These are phyloP conservation scores for Cajanus cajan DNA, from an alignment of 306 rosid genomes.

Conservation along the genomic window DNA sequence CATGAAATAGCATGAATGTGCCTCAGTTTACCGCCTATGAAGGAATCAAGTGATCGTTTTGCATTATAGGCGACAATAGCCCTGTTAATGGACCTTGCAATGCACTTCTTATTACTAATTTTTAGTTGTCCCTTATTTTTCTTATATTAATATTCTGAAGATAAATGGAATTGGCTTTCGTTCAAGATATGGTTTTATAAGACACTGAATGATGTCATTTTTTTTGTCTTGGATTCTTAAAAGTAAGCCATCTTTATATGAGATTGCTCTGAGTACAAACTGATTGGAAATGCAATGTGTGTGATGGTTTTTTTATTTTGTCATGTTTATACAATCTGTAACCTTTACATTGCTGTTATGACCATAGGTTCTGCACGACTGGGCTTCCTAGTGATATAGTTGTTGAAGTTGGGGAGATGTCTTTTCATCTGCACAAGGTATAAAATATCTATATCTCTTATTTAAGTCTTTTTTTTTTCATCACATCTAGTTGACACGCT, in stretches of 20 bases:
- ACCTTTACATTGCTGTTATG: slow-evolving; percentile 5
- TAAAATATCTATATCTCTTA: not conserved
- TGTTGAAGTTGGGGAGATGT: slow-evolving; percentile 95
- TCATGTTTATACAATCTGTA: not conserved
- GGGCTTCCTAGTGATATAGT: slow-evolving; percentile 94
- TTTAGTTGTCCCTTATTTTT: not conserved
- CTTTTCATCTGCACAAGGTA: slow-evolving; percentile 99
- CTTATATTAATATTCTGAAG: not conserved
- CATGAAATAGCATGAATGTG: not conserved
- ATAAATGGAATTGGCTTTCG: not conserved
- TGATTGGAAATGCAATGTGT: not conserved
- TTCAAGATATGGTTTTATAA: not conserved
- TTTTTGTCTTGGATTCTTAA: not conserved
- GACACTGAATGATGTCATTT: not conserved
- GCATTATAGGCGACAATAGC: not conserved
- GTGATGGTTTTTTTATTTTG: not conserved
- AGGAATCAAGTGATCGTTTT: not conserved
- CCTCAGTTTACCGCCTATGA: not conserved
- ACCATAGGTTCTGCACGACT: slow-evolving; percentile 85
- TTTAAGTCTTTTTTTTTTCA: not conserved
- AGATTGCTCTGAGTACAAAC: not conserved
- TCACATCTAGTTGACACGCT: slow-evolving; percentile 22
- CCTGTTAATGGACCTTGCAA: slow-evolving; percentile 10
- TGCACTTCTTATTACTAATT: not conserved
- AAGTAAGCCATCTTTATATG: not conserved